Evolutionary conservation across 169 alveolate genomes (phyloP).

Genomic region (Cryptosporidium bovis): DNA sequence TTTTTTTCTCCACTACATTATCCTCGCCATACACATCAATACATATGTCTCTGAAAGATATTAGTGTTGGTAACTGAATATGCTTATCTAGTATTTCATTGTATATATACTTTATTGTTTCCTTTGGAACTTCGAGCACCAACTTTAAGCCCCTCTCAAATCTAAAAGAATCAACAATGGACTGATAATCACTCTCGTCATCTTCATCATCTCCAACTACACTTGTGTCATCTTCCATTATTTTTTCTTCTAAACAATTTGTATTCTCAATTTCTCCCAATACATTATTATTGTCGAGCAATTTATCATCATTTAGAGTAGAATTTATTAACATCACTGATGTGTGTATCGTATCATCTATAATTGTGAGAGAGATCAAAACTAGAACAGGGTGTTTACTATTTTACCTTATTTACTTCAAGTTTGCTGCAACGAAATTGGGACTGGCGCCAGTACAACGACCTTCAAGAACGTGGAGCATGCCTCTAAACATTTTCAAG

Average conservation of each 20-base stretch:
- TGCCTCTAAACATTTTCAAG: too few relatives aligned
- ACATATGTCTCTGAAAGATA: slow-evolving; percentile 63
- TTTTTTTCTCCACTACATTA: slow-evolving; percentile 28
- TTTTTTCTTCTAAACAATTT: neutral
- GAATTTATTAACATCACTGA: too few relatives aligned
- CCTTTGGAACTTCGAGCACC: slow-evolving; percentile 49
- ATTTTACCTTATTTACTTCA: too few relatives aligned
- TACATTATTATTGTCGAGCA: neutral
- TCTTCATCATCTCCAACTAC: slow-evolving; percentile 34
- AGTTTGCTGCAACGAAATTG: too few relatives aligned
- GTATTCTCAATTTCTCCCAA: neutral
- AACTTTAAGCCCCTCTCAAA: slow-evolving; percentile 52
- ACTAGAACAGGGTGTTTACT: too few relatives aligned
- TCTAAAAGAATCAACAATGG: slow-evolving; percentile 42
- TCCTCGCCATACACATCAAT: slow-evolving; percentile 51
- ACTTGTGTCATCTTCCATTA: slow-evolving; percentile 55
- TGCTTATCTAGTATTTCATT: slow-evolving; percentile 50
- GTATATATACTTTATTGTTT: slow-evolving; percentile 41
- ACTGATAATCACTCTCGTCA: slow-evolving; percentile 27
- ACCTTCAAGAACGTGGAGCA: too few relatives aligned
- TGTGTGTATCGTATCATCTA: too few relatives aligned
- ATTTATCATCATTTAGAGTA: too few relatives aligned
- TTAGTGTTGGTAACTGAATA: slow-evolving; percentile 39
- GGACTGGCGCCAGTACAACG: too few relatives aligned
- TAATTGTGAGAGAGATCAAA: too few relatives aligned